Evolutionary conservation across 2,329 filamentous ascomycete genomes (phyloP).

Genomic region (Cordyceps sp.): DNA sequence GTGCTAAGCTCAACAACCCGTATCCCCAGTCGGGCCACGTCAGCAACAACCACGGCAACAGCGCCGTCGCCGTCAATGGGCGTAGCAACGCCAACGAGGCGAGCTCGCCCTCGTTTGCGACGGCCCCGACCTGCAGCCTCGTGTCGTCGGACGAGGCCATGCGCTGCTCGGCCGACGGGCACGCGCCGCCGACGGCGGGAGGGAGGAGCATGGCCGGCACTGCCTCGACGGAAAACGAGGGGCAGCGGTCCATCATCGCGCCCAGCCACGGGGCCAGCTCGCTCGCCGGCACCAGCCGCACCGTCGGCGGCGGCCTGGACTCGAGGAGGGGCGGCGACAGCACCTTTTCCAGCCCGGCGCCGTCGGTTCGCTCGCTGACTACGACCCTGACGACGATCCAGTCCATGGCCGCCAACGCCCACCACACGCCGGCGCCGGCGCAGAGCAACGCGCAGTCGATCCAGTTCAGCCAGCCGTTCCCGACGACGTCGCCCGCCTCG

Average conservation of each 20-base stretch:
- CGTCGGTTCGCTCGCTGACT: slow-evolving; percentile 63
- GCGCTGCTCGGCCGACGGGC: slow-evolving; percentile 42
- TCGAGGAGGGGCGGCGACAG: slow-evolving; percentile 54
- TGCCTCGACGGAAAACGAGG: slow-evolving; percentile 68
- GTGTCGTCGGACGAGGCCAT: slow-evolving; percentile 43
- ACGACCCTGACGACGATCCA: slow-evolving; percentile 79
- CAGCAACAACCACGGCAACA: slow-evolving; percentile 9
- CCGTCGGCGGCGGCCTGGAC: slow-evolving; percentile 48
- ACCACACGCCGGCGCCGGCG: slow-evolving; percentile 14
- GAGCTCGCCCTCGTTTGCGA: slow-evolving; percentile 39
- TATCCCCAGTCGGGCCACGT: slow-evolving; percentile 67
- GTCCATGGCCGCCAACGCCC: slow-evolving; percentile 45
- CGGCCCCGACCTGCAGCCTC: slow-evolving; percentile 34
- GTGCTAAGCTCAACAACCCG: slow-evolving; percentile 66
- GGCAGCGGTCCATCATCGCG: slow-evolving; percentile 55
- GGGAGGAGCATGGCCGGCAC: slow-evolving; percentile 64
- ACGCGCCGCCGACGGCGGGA: slow-evolving; percentile 39
- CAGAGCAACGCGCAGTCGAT: slow-evolving; percentile 31
- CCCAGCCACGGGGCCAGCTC: slow-evolving; percentile 56
- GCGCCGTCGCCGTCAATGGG: slow-evolving; percentile 7
- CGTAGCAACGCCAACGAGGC: slow-evolving; percentile 14
- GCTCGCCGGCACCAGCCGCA: slow-evolving; percentile 57
- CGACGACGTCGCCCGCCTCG: slow-evolving; percentile 45
- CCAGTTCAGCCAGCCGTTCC: slow-evolving; percentile 50
- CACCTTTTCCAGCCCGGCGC: slow-evolving; percentile 70